phyloP scores from a whole-genome alignment of 768 basidiomycete genomes.

The Pleurotus salmoneostramineus region DNA sequence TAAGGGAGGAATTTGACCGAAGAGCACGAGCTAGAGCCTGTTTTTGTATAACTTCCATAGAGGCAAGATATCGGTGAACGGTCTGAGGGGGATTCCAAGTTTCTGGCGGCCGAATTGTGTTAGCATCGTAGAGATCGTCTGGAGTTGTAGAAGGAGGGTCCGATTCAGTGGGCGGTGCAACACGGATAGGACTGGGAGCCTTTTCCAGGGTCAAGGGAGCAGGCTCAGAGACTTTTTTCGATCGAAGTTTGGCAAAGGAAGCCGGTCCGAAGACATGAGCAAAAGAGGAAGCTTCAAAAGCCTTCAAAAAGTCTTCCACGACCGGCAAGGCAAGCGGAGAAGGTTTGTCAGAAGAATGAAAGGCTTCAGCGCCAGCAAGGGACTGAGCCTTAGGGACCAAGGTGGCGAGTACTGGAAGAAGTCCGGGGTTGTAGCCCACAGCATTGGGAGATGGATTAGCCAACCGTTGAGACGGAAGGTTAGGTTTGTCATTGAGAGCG shows the following conservation, averaged over 20 bases:
- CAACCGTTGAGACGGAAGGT: no score
- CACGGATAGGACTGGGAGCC: not conserved
- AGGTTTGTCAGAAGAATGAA: not conserved
- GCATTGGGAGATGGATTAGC: no score
- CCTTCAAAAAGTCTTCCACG: not conserved
- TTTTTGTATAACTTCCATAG: conserved; percentile 65
- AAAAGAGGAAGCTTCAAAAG: conserved; percentile 9
- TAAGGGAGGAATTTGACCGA: conserved; percentile 33
- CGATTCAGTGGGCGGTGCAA: not conserved
- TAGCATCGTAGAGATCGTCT: conserved; percentile 33
- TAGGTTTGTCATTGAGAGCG: no score
- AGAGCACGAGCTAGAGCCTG: conserved; percentile 55
- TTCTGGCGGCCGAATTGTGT: conserved; percentile 41
- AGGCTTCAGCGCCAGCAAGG: not conserved
- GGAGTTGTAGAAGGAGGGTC: conserved; percentile 26
- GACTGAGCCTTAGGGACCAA: not conserved
- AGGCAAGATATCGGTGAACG: conserved; percentile 65
- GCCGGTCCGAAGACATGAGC: conserved; percentile 10
- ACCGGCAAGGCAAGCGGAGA: not conserved
- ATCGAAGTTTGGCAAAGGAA: conserved; percentile 35
- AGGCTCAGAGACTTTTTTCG: conserved; percentile 25
- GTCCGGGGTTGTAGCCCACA: no score
- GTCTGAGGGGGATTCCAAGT: conserved; percentile 23
- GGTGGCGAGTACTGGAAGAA: no score
- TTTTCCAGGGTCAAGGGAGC: not conserved